These are phyloP conservation scores for Lentinula boryana DNA, from an alignment of 768 basidiomycete species.

Conservation along the genomic window DNA sequence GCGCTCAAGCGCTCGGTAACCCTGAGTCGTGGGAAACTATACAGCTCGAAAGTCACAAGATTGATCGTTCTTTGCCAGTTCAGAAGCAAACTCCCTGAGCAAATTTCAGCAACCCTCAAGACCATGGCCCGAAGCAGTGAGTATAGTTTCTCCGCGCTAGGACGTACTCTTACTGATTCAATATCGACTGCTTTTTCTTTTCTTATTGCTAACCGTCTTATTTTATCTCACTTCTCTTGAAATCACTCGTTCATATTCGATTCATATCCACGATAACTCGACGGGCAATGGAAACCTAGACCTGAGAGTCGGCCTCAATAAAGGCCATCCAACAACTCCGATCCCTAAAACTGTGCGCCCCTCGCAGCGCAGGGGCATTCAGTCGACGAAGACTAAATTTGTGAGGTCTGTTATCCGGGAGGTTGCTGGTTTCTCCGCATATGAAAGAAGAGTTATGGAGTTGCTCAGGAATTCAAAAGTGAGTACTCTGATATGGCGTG, in stretches of 20 bases:
- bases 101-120: constrained; percentile 36
- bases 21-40: neutral
- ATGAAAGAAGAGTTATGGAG: constrained; percentile 98
- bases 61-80: neutral
- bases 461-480: constrained; percentile 97
- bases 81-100: constrained; percentile 7
- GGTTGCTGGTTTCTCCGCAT: constrained; percentile 96
- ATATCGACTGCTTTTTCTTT: neutral
- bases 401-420: constrained; percentile 92
- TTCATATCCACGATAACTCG: constrained; percentile 10
- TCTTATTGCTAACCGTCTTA: neutral
- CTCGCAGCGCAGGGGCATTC: constrained; percentile 88
- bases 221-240: neutral
- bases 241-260: neutral
- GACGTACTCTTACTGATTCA: neutral
- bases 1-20: neutral
- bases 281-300: constrained; percentile 37
- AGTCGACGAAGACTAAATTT: constrained; percentile 87
- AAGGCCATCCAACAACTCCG: constrained; percentile 84
- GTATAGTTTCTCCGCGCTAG: constrained; percentile 18
- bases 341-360: constrained; percentile 73
- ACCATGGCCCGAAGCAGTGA: constrained; percentile 77
- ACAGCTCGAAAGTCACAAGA: neutral
- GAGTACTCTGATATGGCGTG: constrained; percentile 18
- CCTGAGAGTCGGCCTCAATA: constrained; percentile 79